Base-by-base conservation (phyloP, 169 alveolate genomes). In the Cryptosporidium viatorum region DNA sequence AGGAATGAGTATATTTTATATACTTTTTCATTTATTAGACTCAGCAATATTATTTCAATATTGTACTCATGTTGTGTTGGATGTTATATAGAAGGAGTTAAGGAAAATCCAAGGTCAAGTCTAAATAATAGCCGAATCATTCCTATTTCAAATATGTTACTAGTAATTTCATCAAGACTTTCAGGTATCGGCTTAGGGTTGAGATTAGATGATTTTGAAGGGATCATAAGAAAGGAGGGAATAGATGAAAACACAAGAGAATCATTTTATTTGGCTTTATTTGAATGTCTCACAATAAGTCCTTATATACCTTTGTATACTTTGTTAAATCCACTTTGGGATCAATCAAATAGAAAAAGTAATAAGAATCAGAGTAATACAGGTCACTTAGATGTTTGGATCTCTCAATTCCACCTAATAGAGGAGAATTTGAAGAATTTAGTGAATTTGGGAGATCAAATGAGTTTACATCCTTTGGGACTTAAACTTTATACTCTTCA, bases 381-480 rank as follows among this genome's bases (percentile, higher is more conserved):
- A 29, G 75, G 89, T 6, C 67, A 80, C 45, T 45, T 80, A 26
- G 89, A 80, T 39, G 89, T 80, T 35, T 80, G 89, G 89, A 80
- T 62, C 39, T 41, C 68, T 21, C 89, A 80, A 80, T 80, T 80
- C 41, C 89, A 80, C 51, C 5, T 80, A 37, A 80, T 80, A 14
- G 68, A 80, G 50, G 89, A 80, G 41, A 6, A 60, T 26, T 33
- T 80, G 10, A 80, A 80, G 39, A 21, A 59, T 39, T 23, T 80
- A 16, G 18, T 80, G 35, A 59, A 18, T 43, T 21, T 80, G 7
- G 89, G 89, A 16, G 89, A 80, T 41, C 21, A 14, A 3, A 80
- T 80, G 0, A 45, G 51, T 26, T 16, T 31, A 14, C 29, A 26
- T 37, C 45, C 37, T 16, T 0, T 29, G 3, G 89, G 89, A 12